Base-by-base conservation (phyloP, 495 filamentous ascomycete genomes). In the Neurospora africana region DNA sequence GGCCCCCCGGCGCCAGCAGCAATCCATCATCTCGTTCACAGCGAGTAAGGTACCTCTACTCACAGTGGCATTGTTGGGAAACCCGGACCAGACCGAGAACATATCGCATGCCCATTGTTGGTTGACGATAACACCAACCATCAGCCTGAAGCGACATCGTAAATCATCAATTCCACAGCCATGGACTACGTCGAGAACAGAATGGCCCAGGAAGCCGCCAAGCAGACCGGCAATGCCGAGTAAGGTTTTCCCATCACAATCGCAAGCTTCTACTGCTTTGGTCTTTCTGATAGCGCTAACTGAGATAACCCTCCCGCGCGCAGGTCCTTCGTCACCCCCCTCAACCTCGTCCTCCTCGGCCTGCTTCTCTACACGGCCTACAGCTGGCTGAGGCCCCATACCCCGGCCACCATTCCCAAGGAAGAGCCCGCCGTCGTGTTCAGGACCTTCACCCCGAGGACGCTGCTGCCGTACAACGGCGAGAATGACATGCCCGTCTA, bases 381-480 rank as follows among this genome's bases (percentile, higher is more conserved):
- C 84, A 79, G 85, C 72, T 86, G 91, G 74, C 84, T 91, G 76
- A 74, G 89, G 67, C 90, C 91, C 23, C 72, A 80, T 4, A 79
- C 87, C 67, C 83, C 87, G 5, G 80, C 86, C 65, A 78, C 87
- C 67, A 81, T 85, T 1, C 89, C 95, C 68, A 91, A 92, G 69
- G 87, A 89, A 72, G 83, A 88, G 35, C 90, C 93, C 4, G 83
- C 92, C 37, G 83, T 91, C 74, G 93, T 98, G 77, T 98, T 97
- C 89, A 87, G 87, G 70, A 95, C 91, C 77, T 99, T 97, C 85
- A 97, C 91, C 30, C 95, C 95, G 17, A 90, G 86, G 41, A 92
- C 91, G 1, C 87, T 99, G 5, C 85, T 92, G 23, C 91, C 92
- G n/a, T 97, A 89, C 87, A 97, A 96, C 85, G 95, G 95, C 78